Base-by-base conservation (phyloP, 306 rosid species). In the Vigna nakashimae region DNA sequence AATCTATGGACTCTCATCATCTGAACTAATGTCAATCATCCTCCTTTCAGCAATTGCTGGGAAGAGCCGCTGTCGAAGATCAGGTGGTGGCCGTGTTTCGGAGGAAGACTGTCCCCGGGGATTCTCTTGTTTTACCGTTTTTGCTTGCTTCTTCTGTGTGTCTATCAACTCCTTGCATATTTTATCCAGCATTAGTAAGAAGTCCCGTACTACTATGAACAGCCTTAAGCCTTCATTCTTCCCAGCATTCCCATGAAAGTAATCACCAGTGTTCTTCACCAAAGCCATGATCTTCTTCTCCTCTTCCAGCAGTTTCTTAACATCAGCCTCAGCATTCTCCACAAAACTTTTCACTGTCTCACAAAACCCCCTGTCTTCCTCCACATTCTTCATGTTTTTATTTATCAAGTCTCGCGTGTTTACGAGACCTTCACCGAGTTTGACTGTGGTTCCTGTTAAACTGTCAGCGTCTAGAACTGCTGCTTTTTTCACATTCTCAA, bases 201-300 rank as follows among this genome's bases (percentile, higher is more conserved):
- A 96, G 78, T 96, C 98, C 13, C 99, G 69, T n/a, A 96, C 96
- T 3, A 91, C 56, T 51, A 86, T 75, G 64, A 96, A 96, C 86
- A 96, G 79, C 11, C 90, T 82, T 60, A 91, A 76, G 75, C 99
- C 99, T 78, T 96, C 99, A 43, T 96, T 94, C 79, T 83, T 91
- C 65, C 94, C 91, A 0, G 89, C 69, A 50, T 82, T 91, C 62
- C 99, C 99, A 69, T 96, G 98, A 81, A 92, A 96, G 82, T 96
- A 96, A 76, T 96, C 98, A 2, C 92, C 96, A 5, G 98, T 92
- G 82, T 91, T 92, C 90, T 91, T 96, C 88, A 92, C 97, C 76
- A 96, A 59, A 75, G 76, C 88, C 90, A 75, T 90, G 70, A 91
- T 89, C 79, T 86, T 92, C 85, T 90, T 92, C 85, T 92, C 99